A percentile compares a stretch with the other conserved stretches of the same genome.
Conservation (phyloP, 768 basidiomycete species). For the Auricularia auricula-judae region DNA sequence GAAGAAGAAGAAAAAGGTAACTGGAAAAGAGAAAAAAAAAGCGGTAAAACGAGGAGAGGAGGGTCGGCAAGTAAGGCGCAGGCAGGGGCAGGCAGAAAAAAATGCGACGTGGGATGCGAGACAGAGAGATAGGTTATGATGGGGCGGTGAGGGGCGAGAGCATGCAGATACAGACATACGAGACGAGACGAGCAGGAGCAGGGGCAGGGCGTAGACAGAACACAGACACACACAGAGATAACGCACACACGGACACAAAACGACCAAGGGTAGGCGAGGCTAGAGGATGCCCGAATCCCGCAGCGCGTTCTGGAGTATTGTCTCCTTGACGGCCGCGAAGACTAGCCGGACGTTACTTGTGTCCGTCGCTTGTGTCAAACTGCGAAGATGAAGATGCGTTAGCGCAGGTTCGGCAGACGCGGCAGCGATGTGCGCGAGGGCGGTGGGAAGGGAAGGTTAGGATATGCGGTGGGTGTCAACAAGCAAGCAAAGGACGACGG, state of each 20-base stretch:
- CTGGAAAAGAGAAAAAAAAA: no score
- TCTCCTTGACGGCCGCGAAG: slow-evolving; percentile 85
- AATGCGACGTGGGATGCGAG: no score
- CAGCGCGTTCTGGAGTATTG: slow-evolving; percentile 82
- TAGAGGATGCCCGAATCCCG: slow-evolving; percentile 77
- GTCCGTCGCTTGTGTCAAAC: slow-evolving; percentile 82
- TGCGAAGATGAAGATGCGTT: slow-evolving; percentile 13
- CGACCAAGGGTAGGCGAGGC: background rate
- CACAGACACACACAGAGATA: no score
- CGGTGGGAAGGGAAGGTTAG: no score
- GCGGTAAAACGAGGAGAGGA: no score
- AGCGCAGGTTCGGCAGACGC: no score
- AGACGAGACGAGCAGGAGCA: background rate
- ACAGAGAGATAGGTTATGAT: no score
- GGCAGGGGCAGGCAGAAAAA: no score
- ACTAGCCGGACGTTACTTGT: slow-evolving; percentile 74
- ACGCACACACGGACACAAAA: no score
- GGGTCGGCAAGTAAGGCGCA: no score
- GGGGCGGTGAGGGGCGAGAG: background rate
- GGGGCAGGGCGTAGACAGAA: background rate
- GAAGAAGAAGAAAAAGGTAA: no score
- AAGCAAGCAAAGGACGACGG: background rate
- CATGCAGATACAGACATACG: background rate
- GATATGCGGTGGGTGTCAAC: background rate
- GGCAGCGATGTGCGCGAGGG: background rate